A percentile compares a stretch with the other conserved stretches of the same genome.
These are phyloP conservation scores for Ambrosiella cleistominuta DNA, from an alignment of 2,329 filamentous ascomycete genomes.

Conservation along the genomic window DNA sequence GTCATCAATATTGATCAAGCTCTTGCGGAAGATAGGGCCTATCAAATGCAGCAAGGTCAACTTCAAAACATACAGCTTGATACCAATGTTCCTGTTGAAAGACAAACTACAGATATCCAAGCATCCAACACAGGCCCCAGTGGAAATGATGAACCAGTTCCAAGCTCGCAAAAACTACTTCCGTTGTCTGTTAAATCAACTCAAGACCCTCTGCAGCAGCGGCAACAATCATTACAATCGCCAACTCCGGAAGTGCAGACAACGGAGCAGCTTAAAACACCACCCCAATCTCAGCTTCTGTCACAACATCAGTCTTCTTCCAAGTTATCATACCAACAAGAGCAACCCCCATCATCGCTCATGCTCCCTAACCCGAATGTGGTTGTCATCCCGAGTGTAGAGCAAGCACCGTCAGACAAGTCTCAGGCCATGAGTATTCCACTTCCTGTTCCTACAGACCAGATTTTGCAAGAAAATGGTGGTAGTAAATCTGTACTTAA, in stretches of 20 bases:
- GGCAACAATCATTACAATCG: no score
- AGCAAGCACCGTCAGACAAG: neutral
- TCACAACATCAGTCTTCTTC: neutral
- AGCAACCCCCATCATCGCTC: neutral
- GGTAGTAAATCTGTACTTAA: neutral
- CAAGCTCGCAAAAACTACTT: no score
- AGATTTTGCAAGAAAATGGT: neutral
- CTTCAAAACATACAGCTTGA: neutral
- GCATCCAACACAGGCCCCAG: no score
- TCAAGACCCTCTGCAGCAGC: no score
- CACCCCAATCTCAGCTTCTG: no score
- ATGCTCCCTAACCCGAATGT: neutral
- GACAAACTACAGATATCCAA: neutral
- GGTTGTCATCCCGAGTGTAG: neutral
- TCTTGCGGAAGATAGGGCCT: conserved; percentile 1
- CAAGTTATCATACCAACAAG: neutral
- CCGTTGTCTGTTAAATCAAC: no score
- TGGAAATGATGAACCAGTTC: no score
- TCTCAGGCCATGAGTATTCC: neutral
- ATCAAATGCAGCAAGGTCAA: neutral
- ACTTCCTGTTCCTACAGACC: neutral
- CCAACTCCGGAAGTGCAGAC: neutral
- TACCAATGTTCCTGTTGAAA: no score
- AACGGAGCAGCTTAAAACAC: neutral
- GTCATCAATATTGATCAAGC: conserved; percentile 9